Evolutionary conservation across 306 rosid genomes (phyloP).

Genomic region (Myrica gale): DNA sequence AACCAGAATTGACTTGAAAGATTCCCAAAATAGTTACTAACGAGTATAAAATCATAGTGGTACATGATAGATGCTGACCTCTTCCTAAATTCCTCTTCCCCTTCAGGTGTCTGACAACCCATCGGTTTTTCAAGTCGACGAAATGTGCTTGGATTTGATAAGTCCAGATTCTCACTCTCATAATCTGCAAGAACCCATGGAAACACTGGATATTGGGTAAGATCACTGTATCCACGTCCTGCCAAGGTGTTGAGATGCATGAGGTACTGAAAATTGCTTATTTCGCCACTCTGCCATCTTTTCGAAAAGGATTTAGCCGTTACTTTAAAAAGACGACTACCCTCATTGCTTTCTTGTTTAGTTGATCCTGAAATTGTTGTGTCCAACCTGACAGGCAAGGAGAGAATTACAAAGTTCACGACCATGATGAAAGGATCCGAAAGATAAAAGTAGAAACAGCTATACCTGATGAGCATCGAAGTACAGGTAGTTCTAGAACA

Average conservation of each 20-base stretch:
- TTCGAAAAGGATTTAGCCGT: slow-evolving; percentile 93
- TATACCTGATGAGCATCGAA: slow-evolving; percentile 11
- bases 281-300: slow-evolving; percentile 99
- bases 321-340: slow-evolving; percentile 88
- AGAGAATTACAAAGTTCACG: slow-evolving; percentile 17
- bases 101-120: slow-evolving; percentile 99
- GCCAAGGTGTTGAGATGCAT: slow-evolving; percentile 99
- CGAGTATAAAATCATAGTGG: slow-evolving; percentile 13
- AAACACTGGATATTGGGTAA: slow-evolving; percentile 97
- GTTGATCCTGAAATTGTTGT: slow-evolving; percentile 95
- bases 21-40: background rate
- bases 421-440: background rate
- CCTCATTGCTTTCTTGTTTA: slow-evolving; percentile 91
- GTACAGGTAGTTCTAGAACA: slow-evolving; percentile 2
- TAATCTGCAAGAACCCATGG: slow-evolving; percentile 99
- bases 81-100: slow-evolving; percentile 94
- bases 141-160: slow-evolving; percentile 75
- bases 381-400: slow-evolving; percentile 74
- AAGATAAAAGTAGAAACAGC: slow-evolving; percentile 8
- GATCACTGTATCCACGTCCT: slow-evolving; percentile 99
- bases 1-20: background rate
- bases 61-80: slow-evolving; percentile 48
- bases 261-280: slow-evolving; percentile 97
- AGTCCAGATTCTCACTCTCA: slow-evolving; percentile 81
- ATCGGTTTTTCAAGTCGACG: slow-evolving; percentile 87